These are phyloP conservation scores for Pelargonium myrrhifolium DNA, from an alignment of 441 rosid genomes.

Conservation along the genomic window DNA sequence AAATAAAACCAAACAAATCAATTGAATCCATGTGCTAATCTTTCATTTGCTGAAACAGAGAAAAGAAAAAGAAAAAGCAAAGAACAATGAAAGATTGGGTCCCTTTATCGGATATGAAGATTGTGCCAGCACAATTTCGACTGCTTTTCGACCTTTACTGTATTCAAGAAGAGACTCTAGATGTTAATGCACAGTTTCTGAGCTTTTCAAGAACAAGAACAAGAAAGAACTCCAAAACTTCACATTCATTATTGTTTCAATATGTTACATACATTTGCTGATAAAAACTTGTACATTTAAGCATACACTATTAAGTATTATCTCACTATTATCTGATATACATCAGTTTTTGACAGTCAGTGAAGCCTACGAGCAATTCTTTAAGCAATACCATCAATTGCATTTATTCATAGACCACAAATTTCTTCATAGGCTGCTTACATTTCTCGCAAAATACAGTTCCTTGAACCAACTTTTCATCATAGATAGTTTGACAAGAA, in stretches of 20 bases:
- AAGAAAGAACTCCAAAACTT: not conserved
- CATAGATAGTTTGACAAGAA: slow-evolving; percentile 35
- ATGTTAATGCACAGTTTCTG: too few relatives aligned
- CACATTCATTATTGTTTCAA: not conserved
- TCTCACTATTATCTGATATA: not conserved
- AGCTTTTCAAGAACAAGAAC: too few relatives aligned
- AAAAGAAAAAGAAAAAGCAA: too few relatives aligned
- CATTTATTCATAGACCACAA: slow-evolving; percentile 38
- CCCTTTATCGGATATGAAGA: too few relatives aligned
- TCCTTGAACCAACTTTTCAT: slow-evolving; percentile 27
- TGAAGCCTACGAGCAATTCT: not conserved
- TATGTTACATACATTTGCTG: not conserved
- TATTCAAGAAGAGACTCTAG: too few relatives aligned
- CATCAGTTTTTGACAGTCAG: not conserved
- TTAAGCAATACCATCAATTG: not conserved
- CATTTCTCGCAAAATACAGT: slow-evolving; percentile 48
- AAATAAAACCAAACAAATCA: too few relatives aligned
- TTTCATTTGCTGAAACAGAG: too few relatives aligned
- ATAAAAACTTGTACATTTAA: not conserved
- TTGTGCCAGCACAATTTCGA: too few relatives aligned
- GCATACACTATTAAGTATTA: not conserved
- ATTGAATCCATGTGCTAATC: too few relatives aligned
- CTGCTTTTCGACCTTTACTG: too few relatives aligned
- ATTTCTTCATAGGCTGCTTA: slow-evolving; percentile 50
- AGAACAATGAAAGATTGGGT: too few relatives aligned